These are phyloP conservation scores for Camelina laxa DNA, from an alignment of 345 rosid genomes.

Conservation along the genomic window DNA sequence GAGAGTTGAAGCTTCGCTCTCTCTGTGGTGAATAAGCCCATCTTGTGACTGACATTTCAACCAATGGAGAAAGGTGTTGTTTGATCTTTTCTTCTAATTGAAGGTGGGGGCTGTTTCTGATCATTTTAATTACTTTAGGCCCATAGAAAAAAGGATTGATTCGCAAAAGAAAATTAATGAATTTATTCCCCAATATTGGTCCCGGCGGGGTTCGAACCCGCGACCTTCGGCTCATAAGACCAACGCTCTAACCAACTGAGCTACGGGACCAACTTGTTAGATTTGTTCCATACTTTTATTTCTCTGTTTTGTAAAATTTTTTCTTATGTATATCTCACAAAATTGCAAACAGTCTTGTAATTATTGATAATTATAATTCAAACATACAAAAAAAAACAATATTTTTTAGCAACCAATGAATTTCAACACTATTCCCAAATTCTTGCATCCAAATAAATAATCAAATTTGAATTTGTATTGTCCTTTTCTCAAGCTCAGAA, in stretches of 20 bases:
- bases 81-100: conserved; percentile 37
- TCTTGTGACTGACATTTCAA: conserved; percentile 42
- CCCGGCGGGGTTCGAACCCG: conserved; percentile 96
- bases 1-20: conserved; percentile 43
- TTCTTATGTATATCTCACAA: no score
- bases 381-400: no score
- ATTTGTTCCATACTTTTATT: rapidly evolving
- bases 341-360: no score
- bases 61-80: conserved; percentile 29
- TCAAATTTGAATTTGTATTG: no score
- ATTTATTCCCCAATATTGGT: conserved; percentile 31
- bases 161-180: neutral
- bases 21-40: conserved; percentile 37
- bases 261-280: conserved; percentile 70
- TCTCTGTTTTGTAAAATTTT: neutral
- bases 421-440: no score
- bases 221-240: conserved; percentile 98
- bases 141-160: neutral
- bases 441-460: no score
- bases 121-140: conserved; percentile 8
- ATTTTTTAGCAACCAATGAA: no score
- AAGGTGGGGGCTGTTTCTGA: conserved; percentile 26
- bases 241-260: conserved; percentile 99
- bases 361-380: no score
- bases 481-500: no score